Percentiles rank a stretch among this genome's conserved stretches.
These are phyloP conservation scores for Botrytis elliptica DNA, from an alignment of 2,329 filamentous ascomycete species.

Conservation along the genomic window DNA sequence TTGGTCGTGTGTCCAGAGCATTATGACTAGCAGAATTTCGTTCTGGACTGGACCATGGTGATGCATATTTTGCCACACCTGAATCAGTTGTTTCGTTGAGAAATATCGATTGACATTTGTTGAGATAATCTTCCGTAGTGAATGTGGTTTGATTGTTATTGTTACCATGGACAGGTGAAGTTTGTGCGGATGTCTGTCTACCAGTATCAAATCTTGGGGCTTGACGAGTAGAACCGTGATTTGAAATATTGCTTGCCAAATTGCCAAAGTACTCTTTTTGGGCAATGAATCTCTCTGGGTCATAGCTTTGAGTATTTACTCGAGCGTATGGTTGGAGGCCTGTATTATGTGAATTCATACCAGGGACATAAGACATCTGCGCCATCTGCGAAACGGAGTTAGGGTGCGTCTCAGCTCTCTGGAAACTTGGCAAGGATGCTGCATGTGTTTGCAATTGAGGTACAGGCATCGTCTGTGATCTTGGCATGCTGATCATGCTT, in stretches of 20 bases:
- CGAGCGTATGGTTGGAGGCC: background rate
- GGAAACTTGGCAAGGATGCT: slow-evolving; percentile 17
- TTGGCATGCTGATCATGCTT: slow-evolving; percentile 19
- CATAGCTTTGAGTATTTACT: background rate
- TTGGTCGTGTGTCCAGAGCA: background rate
- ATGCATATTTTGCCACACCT: background rate
- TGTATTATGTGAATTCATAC: background rate
- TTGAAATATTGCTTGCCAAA: slow-evolving; percentile 42
- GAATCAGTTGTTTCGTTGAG: background rate
- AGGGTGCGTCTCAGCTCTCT: slow-evolving; percentile 29
- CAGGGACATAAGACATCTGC: background rate
- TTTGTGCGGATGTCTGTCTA: slow-evolving; percentile 60
- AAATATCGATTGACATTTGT: slow-evolving; percentile 13
- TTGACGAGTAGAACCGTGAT: slow-evolving; percentile 47
- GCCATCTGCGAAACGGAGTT: slow-evolving; percentile 10
- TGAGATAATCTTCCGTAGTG: slow-evolving; percentile 11
- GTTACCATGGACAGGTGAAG: slow-evolving; percentile 50
- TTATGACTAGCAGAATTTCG: slow-evolving; percentile 4
- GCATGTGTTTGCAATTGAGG: slow-evolving; percentile 6
- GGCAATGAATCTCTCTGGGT: background rate
- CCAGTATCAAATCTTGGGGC: slow-evolving; percentile 61
- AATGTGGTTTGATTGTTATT: background rate
- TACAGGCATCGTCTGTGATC: slow-evolving; percentile 26
- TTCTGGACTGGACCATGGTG: background rate
- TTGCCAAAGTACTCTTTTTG: slow-evolving; percentile 18